Base-by-base conservation (phyloP, 164 flowering plant species). In the Brasenia schreberi region DNA sequence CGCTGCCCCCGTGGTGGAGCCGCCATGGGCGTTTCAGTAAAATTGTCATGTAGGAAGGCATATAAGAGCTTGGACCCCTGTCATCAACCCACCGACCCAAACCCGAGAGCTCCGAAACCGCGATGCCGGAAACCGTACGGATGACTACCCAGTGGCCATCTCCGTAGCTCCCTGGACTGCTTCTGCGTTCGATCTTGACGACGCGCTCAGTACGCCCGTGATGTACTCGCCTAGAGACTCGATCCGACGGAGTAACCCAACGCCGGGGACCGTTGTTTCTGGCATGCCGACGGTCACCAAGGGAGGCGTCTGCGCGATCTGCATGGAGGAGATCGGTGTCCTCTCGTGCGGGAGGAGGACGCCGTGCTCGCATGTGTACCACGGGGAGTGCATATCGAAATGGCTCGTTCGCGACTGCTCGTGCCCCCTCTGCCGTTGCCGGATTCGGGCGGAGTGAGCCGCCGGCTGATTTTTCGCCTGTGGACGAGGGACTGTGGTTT, bases 341-440 rank as follows among this genome's bases (percentile, higher is more conserved):
- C 16, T n/a, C 11, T 12, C 68, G 14, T 66, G 33, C 7, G 77
- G 72, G 10, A 74, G 70, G 18, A 73, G 59, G 63, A 66, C 73
- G 67, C 80, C 81, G 2, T 84, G 85, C 52, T 83, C 84, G 52
- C 87, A 84, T 43, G 78, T 77, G 18, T 84, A 77, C 77, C 87
- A 84, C 45, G 59, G 64, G 4, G 12, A 18, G 42, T 84, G 87
- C 59, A 80, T 84, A 43, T 56, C 71, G 33, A 33, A 70, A 16
- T 84, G 85, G 85, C 77, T 84, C 62, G 68, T 77, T 10, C 18
- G 39, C 39, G 59, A 61, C 14, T 61, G 67, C 58, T 79, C 88
- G 66, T 84, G 88, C 71, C 88, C 88, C 27, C 75, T 84, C 27
- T 82, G 87, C 74, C 84, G 87, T 7, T 23, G 52, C 69, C 12